Evolutionary conservation across 2,329 filamentous ascomycete genomes (phyloP), one percentile per base, ranked within the genome.

Genomic region (Calonectria naviculata): DNA sequence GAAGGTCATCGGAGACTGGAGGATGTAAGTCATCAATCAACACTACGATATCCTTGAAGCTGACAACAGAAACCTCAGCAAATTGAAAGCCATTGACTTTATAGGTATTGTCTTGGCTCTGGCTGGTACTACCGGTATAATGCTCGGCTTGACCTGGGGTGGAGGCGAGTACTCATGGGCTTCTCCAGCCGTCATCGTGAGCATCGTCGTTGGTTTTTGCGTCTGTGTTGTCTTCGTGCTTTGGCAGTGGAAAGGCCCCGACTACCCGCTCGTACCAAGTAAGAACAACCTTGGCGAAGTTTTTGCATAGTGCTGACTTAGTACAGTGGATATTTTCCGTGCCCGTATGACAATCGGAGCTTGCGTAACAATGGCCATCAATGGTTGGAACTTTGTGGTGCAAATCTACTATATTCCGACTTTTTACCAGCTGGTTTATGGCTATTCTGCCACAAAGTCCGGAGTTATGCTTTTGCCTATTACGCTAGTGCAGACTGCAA

Each of bases 151-250:
- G 38, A 89, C 89, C 3, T 92, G 90, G 89, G 90, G 89, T 28
- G 91, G 90, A 1, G 87, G 87, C 47, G 84, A 89, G 71, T 90
- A 90, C 72, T 75, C 85, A 0, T 92, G 90, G 90, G 78, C 84
- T 2, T 89, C 88, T 0, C 80, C 83, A 0, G 86, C 89, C 72
- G 89, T 91, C 15, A 84, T 92, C 54, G 84, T 83, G 0, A 88
- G 89, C 0, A 75, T 92, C 1, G 80, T 89, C 1, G 77, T 91
- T 2, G 91, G 92, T 3, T 58, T 58, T 5, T n/a, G 4, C 6
- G 52, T 58, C 7, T 58, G 34, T 24, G 52, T 58, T 1, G 34
- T 21, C 6, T 58, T 58, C 5, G 52, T 58, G 8, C 12, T 58
- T 15, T 58, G 52, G 52, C 52, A 58, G 12, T 58, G 52, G 52